Conservation (phyloP, 495 filamentous ascomycete species). For the Penicillium psychrofluorescens region DNA sequence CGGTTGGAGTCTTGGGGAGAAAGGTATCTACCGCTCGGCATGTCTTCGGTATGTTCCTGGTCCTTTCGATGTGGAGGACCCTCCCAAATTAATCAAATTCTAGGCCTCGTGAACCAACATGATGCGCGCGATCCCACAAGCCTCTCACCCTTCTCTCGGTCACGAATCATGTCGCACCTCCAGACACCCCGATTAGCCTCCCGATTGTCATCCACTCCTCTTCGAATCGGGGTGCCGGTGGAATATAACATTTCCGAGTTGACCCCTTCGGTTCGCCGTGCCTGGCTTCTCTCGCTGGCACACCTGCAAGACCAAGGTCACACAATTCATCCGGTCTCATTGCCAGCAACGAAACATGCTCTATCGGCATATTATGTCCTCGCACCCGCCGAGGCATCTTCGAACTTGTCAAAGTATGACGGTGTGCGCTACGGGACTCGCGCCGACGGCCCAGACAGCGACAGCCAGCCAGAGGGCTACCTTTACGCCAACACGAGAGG, state of each 20-base stretch:
- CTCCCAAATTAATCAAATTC: not conserved
- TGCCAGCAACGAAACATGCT: constrained; percentile 77
- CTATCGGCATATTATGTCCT: constrained; percentile 92
- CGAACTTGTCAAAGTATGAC: constrained; percentile 97
- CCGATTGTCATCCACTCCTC: constrained; percentile 17
- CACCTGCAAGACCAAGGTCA: constrained; percentile 56
- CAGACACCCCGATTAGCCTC: constrained; percentile 20
- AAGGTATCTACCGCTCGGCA: constrained; percentile 39
- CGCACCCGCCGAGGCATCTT: constrained; percentile 90
- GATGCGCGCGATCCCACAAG: constrained; percentile 76
- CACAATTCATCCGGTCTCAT: constrained; percentile 64
- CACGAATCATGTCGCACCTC: constrained; percentile 27
- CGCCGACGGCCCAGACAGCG: constrained; percentile 19
- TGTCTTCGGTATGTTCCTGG: constrained; percentile 46
- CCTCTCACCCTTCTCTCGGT: constrained; percentile 45
- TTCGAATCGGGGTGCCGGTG: constrained; percentile 66
- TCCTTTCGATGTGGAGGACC: not conserved
- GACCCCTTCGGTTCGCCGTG: constrained; percentile 53
- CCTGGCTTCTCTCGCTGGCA: constrained; percentile 58
- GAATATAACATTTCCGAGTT: constrained; percentile 89
- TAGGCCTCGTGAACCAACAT: constrained; percentile 46
- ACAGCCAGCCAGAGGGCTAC: constrained; percentile 35
- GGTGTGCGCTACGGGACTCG: constrained; percentile 80
- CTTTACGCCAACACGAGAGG: constrained; percentile 72
- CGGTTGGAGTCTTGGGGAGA: constrained; percentile 71